These are phyloP conservation scores for Botrytis porri DNA, from an alignment of 2,329 filamentous ascomycete genomes.

Conservation along the genomic window DNA sequence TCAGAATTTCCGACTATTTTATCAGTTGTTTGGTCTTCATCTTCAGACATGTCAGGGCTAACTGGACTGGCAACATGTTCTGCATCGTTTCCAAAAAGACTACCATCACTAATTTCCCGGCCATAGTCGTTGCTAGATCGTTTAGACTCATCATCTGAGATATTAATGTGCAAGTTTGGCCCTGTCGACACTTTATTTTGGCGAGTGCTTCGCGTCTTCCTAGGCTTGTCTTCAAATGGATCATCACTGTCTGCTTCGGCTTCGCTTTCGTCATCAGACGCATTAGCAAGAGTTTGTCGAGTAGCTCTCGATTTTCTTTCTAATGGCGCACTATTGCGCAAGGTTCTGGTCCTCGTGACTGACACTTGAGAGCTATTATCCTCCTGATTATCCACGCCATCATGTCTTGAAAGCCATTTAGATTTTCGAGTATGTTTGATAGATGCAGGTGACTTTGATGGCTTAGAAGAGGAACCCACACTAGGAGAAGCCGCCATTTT, in stretches of 20 bases:
- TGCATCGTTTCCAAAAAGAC: constrained; percentile 8
- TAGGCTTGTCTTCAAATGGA: neutral
- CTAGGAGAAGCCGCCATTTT: neutral
- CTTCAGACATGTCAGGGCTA: neutral
- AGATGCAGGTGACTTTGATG: constrained; percentile 19
- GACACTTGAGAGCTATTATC: constrained; percentile 2
- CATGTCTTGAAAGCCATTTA: constrained; percentile 33
- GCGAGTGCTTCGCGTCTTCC: neutral
- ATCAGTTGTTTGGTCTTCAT: neutral
- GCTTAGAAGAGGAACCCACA: neutral
- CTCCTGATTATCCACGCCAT: constrained; percentile 25
- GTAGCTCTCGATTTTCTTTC: neutral
- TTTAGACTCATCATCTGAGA: neutral
- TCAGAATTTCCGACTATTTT: neutral
- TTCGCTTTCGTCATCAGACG: neutral
- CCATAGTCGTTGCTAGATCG: neutral
- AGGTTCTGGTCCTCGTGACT: constrained; percentile 2
- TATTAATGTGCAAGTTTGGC: neutral
- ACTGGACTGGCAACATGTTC: neutral
- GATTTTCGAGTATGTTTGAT: constrained; percentile 31
- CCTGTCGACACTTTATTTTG: neutral
- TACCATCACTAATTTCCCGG: constrained; percentile 11
- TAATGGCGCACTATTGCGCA: neutral
- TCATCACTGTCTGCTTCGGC: constrained; percentile 8
- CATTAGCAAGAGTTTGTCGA: neutral